Percentiles rank a stretch among this genome's conserved stretches.
Conservation (phyloP, 371 early-diverging fungal species). For the Massospora cicadina region DNA sequence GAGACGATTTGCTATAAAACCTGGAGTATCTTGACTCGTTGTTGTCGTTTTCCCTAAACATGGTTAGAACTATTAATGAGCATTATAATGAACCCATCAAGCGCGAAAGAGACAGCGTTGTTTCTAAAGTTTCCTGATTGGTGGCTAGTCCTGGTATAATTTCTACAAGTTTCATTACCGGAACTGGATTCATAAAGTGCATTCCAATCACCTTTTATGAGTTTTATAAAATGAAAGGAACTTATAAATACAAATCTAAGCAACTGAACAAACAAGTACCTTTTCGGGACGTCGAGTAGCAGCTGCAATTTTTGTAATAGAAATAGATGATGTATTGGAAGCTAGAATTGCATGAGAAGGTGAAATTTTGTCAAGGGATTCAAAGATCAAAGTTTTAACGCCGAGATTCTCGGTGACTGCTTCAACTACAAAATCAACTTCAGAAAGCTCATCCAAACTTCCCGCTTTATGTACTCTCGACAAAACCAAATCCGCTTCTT, state of each 20-base stretch:
- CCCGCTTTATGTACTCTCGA: constrained; percentile 44
- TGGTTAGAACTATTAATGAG: neutral
- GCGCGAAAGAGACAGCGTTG: constrained; percentile 56
- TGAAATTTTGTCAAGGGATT: constrained; percentile 46
- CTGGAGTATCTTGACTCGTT: constrained; percentile 75
- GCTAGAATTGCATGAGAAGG: constrained; percentile 70
- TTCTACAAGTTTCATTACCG: constrained; percentile 95
- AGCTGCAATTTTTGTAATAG: constrained; percentile 91
- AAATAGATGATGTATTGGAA: constrained; percentile 87
- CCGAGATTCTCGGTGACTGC: constrained; percentile 86
- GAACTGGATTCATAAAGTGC: constrained; percentile 93
- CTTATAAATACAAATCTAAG: neutral
- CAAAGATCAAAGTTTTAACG: constrained; percentile 71
- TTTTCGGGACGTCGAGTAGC: constrained; percentile 63
- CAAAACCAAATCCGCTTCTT: constrained; percentile 44
- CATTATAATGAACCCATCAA: constrained; percentile 34
- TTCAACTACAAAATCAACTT: constrained; percentile 80
- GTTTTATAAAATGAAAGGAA: neutral
- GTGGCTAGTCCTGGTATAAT: constrained; percentile 90
- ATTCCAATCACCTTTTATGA: constrained; percentile 54
- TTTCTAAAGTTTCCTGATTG: constrained; percentile 36
- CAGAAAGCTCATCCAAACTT: constrained; percentile 29
- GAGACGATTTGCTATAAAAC: constrained; percentile 91
- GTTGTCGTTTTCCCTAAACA: constrained; percentile 63
- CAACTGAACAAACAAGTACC: constrained; percentile 15